Percentiles rank a stretch among this genome's conserved stretches.
phyloP scores from a whole-genome alignment of 768 basidiomycete species.

The Coprinopsis marcescibilis region DNA sequence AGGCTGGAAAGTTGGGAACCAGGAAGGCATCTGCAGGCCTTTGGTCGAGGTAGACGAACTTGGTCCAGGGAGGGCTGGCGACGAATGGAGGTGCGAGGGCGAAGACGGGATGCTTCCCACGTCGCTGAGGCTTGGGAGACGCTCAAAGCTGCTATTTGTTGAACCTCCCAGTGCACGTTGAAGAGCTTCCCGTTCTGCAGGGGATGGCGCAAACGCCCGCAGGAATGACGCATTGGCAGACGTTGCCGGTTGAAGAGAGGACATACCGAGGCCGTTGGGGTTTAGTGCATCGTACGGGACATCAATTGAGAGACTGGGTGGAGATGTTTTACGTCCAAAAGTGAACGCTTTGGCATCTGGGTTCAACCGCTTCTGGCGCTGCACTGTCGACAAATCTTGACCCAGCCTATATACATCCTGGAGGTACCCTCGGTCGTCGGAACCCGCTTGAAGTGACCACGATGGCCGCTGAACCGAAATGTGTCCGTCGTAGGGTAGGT shows the following conservation, averaged over 20 bases:
- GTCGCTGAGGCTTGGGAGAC: conserved; percentile 72
- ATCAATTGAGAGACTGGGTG: conserved; percentile 11
- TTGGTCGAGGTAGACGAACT: conserved; percentile 20
- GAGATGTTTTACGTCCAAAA: conserved; percentile 25
- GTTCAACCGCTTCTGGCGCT: conserved; percentile 68
- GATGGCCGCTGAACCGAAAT: not conserved
- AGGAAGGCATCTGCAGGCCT: conserved; percentile 44
- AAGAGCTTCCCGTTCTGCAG: conserved; percentile 80
- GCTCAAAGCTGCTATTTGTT: conserved; percentile 70
- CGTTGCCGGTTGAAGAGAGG: conserved; percentile 28
- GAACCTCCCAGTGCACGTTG: conserved; percentile 74
- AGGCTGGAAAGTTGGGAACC: conserved; percentile 60
- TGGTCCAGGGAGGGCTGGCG: conserved; percentile 14
- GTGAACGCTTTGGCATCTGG: conserved; percentile 84
- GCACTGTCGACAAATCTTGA: conserved; percentile 17
- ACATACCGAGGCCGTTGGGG: conserved; percentile 47
- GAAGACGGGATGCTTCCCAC: conserved; percentile 71
- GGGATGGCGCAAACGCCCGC: conserved; percentile 85
- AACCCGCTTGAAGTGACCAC: not conserved
- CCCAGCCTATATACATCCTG: not conserved
- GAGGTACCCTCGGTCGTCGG: conserved; percentile 6
- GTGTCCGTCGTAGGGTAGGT: not conserved
- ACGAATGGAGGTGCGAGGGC: conserved; percentile 47
- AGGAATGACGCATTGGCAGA: conserved; percentile 48
- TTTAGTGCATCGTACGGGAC: conserved; percentile 50